phyloP scores from a whole-genome alignment of 2,329 filamentous ascomycete genomes.

The Talaromyces sp. region DNA sequence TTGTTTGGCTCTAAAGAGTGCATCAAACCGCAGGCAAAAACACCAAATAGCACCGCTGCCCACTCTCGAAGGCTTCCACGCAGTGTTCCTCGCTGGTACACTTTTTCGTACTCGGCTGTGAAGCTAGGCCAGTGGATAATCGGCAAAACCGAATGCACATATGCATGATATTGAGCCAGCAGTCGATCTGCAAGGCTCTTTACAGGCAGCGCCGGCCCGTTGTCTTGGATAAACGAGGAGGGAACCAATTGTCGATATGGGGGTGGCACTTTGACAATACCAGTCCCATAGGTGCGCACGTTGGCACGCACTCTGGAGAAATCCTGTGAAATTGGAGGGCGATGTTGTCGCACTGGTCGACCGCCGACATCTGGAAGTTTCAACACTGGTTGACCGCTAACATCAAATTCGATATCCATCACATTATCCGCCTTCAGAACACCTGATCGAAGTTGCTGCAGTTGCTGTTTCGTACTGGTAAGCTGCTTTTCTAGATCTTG shows the following conservation, averaged over 20 bases:
- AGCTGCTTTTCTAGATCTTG: constrained; percentile 95
- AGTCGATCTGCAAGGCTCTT: constrained; percentile 68
- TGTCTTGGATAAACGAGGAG: constrained; percentile 48
- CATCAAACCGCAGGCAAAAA: constrained; percentile 77
- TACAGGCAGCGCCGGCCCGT: constrained; percentile 65
- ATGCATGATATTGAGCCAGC: constrained; percentile 70
- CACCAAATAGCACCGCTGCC: constrained; percentile 75
- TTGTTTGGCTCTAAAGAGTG: constrained; percentile 61
- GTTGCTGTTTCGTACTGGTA: constrained; percentile 73
- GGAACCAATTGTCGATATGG: constrained; percentile 59
- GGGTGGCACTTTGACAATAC: constrained; percentile 74
- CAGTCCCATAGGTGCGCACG: constrained; percentile 69
- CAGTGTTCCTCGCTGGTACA: constrained; percentile 66
- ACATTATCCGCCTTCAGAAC: constrained; percentile 51
- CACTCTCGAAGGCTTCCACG: constrained; percentile 64
- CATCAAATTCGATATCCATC: constrained; percentile 43
- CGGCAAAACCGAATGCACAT: constrained; percentile 76
- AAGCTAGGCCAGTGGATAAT: constrained; percentile 88
- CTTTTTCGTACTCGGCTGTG: constrained; percentile 67
- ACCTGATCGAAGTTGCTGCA: constrained; percentile 67
- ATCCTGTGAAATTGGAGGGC: constrained; percentile 62
- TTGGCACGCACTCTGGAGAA: constrained; percentile 69
- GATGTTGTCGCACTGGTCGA: constrained; percentile 62
- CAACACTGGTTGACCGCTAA: constrained; percentile 45
- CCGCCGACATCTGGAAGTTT: constrained; percentile 64